Evolutionary conservation across 1,284 basidiomycete genomes (phyloP).

Genomic region (Leccinum solheimii): DNA sequence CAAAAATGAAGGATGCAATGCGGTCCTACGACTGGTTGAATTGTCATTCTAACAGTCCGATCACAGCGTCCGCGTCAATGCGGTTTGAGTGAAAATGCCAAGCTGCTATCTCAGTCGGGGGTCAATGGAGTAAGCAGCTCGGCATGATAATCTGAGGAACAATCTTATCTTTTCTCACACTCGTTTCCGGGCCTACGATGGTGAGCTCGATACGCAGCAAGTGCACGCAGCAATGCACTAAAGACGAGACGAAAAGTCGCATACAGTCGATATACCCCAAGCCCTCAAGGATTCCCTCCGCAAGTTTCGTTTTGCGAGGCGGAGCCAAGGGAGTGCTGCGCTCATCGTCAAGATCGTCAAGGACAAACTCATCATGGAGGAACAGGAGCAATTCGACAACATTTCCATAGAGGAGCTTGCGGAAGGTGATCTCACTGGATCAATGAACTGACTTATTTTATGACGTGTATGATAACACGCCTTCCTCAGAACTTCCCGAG

Average conservation of each 20-base stretch:
- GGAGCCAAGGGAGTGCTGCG: slow-evolving; percentile 69
- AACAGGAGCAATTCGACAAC: slow-evolving; percentile 77
- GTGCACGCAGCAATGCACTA: background rate
- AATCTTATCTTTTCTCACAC: background rate
- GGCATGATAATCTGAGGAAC: slow-evolving; percentile 2
- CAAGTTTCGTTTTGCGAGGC: slow-evolving; percentile 81
- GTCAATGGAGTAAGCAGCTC: background rate
- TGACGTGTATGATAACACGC: slow-evolving; percentile 1
- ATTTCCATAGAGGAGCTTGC: slow-evolving; percentile 81
- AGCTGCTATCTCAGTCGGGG: too few species aligned
- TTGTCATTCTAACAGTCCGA: background rate
- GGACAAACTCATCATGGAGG: slow-evolving; percentile 73
- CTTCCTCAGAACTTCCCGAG: slow-evolving; percentile 79
- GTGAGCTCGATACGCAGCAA: slow-evolving; percentile 23
- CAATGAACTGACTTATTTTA: background rate
- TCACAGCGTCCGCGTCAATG: background rate
- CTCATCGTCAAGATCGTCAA: slow-evolving; percentile 89
- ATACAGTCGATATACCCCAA: slow-evolving; percentile 82
- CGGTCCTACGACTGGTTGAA: background rate
- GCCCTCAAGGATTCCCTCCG: slow-evolving; percentile 73
- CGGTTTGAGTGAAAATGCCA: background rate
- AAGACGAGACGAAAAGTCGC: slow-evolving; percentile 48
- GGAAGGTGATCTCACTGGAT: slow-evolving; percentile 56
- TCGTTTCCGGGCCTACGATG: slow-evolving; percentile 17
- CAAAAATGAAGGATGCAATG: background rate